Base-by-base conservation (phyloP, 1,284 basidiomycete species). In the Rhizoctonia solani region DNA sequence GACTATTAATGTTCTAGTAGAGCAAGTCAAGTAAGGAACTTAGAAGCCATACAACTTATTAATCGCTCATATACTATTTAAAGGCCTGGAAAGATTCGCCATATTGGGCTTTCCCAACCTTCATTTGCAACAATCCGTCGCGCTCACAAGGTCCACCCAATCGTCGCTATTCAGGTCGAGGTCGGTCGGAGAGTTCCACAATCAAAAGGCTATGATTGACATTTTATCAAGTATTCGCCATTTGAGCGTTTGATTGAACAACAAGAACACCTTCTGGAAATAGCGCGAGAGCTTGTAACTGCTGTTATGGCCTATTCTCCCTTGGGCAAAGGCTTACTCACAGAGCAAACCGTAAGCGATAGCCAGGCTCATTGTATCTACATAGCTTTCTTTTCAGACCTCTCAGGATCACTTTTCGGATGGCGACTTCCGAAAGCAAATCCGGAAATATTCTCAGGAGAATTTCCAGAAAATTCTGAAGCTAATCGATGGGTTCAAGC, bases 31-130 rank as follows among this genome's bases (percentile, higher is more conserved):
- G 82, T 82, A 69, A 54, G 76, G 70, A 16, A 27, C 37, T 34
- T 30, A 21, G 30, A 58, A 30, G n/a, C n/a, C n/a, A 30, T 1
- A n/a, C 16, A 23, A 11, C 32, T 21, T 32, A 13, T 53, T 41
- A 25, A 29, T 37, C 13, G 27, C 37, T 32, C 9, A 32, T 49
- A 30, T 46, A n/a, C n/a, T n/a, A n/a, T n/a, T n/a, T 25, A 21
- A 14, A 83, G 82, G 68, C 82, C 78, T 47, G 85, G 86, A n/a
- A 87, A 86, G 72, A 80, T 86, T 55, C 82, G 82, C 67, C 81
- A 85, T 73, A 75, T 89, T 21, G 87, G 87, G 0, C 77, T 88
- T 19, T 87, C 84, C 53, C 88, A 90, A 72, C 80, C 81, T 66
- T 83, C 82, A 0, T 81, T 82, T 1, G 77, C 75, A 1, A 86